Evolutionary conservation across 768 basidiomycete species (phyloP), one percentile per base, ranked within the genome.

Genomic region (Amanita pseudoporphyria): DNA sequence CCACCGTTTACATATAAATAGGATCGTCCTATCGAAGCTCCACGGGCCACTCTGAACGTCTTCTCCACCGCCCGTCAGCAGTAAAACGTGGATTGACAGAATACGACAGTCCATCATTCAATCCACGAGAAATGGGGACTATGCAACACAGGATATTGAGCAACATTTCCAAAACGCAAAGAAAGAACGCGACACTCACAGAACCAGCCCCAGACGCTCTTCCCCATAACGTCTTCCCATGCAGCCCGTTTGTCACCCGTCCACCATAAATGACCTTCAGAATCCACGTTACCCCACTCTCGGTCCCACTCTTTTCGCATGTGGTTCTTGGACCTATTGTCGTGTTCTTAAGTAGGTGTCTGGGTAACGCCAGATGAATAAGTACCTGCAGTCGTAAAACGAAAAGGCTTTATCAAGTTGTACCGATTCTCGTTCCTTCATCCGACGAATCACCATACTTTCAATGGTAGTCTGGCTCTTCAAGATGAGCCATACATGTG

Each of bases 201-300:
- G 54, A 93, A 72, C 92, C 92, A 96, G 33, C 81, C 78, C 62
- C 74, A 72, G 49, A 64, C 62, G 51, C 68, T 76, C 30, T 57
- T 64, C 7, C 93, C 93, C 90, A 97, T 95, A 38, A 85, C 82
- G 43, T 79, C 76, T 56, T 76, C 74, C 92, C 92, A 96, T 55
- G 82, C 84, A 37, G 65, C 68, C 43, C 70, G 62, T 39, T 56
- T 52, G 54, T 71, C 77, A 22, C 87, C 93, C 31, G 79, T 65
- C 81, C 84, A 89, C 93, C 93, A 97, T 6, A 94, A 64, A 60
- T 92, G 82, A 0, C 86, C 91, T 59, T 94, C 93, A 26, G 71
- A 77, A 6, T 73, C 69, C 1, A 87, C 68, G 24, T 71, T 64
- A 0, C 93, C 93, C 87, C 88, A 97, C 57, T 94, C 91, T 21